Base-by-base conservation (phyloP, 345 rosid species). In the Hibiscus tridactylites region DNA sequence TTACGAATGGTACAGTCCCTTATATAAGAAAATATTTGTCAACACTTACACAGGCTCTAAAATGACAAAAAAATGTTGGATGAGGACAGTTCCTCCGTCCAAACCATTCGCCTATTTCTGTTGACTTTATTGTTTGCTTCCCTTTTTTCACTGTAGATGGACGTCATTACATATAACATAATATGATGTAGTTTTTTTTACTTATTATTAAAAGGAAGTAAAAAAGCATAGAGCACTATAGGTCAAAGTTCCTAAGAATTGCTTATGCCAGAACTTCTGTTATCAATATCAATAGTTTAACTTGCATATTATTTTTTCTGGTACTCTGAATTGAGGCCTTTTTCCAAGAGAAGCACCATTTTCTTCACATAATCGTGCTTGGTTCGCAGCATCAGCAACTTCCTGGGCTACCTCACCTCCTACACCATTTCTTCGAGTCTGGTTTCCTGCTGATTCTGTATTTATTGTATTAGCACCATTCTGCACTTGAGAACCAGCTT, bases 341-440 rank as follows among this genome's bases (percentile, higher is more conserved):
- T 91, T 80, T 91, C 98, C 81, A 96, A 80, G 71, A 96, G 98
- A 31, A 91, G 88, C 71, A 88, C 96, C 80, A 98, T 87, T 82
- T 92, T 96, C 86, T 96, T 92, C 78, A 96, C 84, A 83, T 15
- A 66, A 12, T 61, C 77, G 89, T 65, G 76, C 72, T 50, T 85
- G 89, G 67, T 73, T 77, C 50, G 74, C 76, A 78, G 79, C 71
- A 75, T 82, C 91, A 35, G 84, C 64, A 52, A 74, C 77, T 71
- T 88, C 93, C 74, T 82, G 92, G 42, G 75, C 70, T 28, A 42
- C 85, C 67, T 84, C 88, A 77, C 81, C 67, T 3, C 82, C 76
- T 57, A 78, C 61, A 77, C 76, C 88, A 77, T 70, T 88, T 80
- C 87, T 91, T 31, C 64, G 80, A 61, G 83, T 75, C 77, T 82